Conservation (phyloP, 1,139 yeast genomes). For the Geotrichum cucujoidarum region DNA sequence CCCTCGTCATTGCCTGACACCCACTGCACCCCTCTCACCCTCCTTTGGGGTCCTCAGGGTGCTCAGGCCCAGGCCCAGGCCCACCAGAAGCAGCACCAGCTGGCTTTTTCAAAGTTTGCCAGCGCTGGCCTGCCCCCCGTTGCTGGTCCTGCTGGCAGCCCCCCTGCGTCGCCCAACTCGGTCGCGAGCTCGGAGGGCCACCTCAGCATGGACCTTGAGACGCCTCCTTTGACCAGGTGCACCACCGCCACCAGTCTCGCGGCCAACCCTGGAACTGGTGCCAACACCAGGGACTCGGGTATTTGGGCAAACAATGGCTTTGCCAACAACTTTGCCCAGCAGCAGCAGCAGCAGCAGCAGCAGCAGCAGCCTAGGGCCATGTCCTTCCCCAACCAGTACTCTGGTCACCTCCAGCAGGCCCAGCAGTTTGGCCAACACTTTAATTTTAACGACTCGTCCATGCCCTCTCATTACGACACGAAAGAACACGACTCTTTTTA, state of each 20-base stretch:
- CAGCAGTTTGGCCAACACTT: slow-evolving; percentile 1
- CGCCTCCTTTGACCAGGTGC: slow-evolving; percentile 21
- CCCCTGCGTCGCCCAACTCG: slow-evolving; percentile 2
- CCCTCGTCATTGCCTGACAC: slow-evolving; percentile 22
- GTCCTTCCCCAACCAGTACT: background rate
- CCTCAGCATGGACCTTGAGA: slow-evolving; percentile 12
- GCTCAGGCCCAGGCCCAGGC: slow-evolving; percentile 6
- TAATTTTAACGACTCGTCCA: slow-evolving; percentile 13
- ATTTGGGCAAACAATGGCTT: background rate
- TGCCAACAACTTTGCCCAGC: slow-evolving; percentile 15
- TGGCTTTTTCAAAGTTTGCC: slow-evolving; percentile 13
- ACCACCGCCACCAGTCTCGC: slow-evolving; percentile 13
- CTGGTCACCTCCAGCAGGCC: slow-evolving; percentile 3
- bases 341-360: slow-evolving; percentile 15
- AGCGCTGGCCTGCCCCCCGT: slow-evolving; percentile 7
- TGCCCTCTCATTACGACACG: background rate
- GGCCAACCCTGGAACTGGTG: background rate
- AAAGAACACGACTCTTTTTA: slow-evolving; percentile 6
- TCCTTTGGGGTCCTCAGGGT: slow-evolving; percentile 27
- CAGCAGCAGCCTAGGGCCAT: slow-evolving; percentile 4
- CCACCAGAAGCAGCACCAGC: slow-evolving; percentile 10
- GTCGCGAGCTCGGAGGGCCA: background rate
- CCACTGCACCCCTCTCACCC: slow-evolving; percentile 28
- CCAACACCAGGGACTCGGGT: background rate
- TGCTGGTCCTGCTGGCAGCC: slow-evolving; percentile 9